Percentiles rank a stretch among this genome's conserved stretches.
Conservation (phyloP, 2,329 filamentous ascomycete species). For the Tolypocladium sp. region DNA sequence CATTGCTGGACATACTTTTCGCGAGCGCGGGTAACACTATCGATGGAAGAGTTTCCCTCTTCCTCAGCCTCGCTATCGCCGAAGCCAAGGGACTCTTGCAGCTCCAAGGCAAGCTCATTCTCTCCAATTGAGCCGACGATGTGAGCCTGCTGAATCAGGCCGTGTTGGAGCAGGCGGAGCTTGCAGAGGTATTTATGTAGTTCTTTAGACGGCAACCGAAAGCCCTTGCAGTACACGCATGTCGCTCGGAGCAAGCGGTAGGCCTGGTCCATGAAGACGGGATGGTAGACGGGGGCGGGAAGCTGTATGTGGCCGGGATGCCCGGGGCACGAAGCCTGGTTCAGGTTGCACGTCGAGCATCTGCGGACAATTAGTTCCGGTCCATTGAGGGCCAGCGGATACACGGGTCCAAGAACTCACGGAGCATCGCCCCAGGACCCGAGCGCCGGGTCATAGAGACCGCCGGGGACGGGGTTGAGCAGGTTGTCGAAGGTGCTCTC, state of each 20-base stretch:
- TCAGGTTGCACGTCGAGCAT: conserved; percentile 87
- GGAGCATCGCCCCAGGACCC: conserved; percentile 80
- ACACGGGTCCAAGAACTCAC: conserved; percentile 35
- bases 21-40: conserved; percentile 42
- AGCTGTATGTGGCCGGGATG: conserved; percentile 94
- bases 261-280: conserved; percentile 91
- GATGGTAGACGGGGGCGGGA: conserved; percentile 87
- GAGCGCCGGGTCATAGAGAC: conserved; percentile 85
- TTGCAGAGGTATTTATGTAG: conserved; percentile 77
- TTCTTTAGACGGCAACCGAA: conserved; percentile 69
- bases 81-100: conserved; percentile 26
- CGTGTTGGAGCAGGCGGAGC: conserved; percentile 75
- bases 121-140: conserved; percentile 45
- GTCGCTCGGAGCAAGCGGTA: conserved; percentile 76
- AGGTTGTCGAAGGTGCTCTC: conserved; percentile 90
- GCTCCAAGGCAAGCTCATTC: conserved; percentile 26
- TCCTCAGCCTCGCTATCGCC: conserved; percentile 53
- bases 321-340: conserved; percentile 73
- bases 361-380: conserved; percentile 31
- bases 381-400: conserved; percentile 1
- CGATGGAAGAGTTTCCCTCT: conserved; percentile 46
- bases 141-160: conserved; percentile 62
- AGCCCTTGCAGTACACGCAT: conserved; percentile 82
- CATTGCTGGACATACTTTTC: conserved; percentile 64
- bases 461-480: conserved; percentile 79